Percentiles rank a stretch among this genome's conserved stretches.
Conservation (phyloP, 208 protist species). For the Leishmania turanica region DNA sequence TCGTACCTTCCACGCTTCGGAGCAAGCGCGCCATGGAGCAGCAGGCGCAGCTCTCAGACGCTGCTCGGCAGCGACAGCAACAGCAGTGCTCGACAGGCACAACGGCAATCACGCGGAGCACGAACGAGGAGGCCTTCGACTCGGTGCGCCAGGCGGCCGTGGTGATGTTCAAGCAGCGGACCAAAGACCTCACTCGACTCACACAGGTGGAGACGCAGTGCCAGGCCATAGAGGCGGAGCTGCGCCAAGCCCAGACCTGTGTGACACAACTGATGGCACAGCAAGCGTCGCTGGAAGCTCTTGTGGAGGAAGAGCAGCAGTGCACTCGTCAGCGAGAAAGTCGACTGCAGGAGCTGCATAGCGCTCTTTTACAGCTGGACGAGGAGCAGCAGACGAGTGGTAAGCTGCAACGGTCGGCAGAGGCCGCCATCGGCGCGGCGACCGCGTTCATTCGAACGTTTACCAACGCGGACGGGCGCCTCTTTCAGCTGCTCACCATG, state of each 20-base stretch:
- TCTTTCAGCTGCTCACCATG: conserved; percentile 48
- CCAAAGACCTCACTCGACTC: conserved; percentile 78
- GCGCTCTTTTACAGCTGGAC: conserved; percentile 50
- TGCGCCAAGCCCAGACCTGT: conserved; percentile 34
- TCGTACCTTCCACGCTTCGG: not conserved
- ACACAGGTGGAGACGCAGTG: conserved; percentile 36
- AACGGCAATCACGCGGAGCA: not conserved
- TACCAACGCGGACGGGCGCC: conserved; percentile 30
- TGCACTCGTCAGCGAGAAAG: conserved; percentile 46
- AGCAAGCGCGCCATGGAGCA: conserved; percentile 3
- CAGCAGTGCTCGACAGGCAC: not conserved
- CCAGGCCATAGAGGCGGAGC: conserved; percentile 24
- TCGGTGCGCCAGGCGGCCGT: conserved; percentile 70
- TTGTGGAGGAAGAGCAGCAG: conserved; percentile 59
- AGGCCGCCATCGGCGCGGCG: conserved; percentile 32
- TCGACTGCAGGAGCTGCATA: conserved; percentile 51
- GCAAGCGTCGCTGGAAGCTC: conserved; percentile 56
- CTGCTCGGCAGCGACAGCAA: conserved; percentile 6
- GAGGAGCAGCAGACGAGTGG: conserved; percentile 48
- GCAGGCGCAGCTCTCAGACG: conserved; percentile 2
- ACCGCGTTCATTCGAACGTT: conserved; percentile 38
- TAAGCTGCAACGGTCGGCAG: conserved; percentile 39
- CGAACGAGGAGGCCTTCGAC: conserved; percentile 55
- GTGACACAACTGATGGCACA: conserved; percentile 46
- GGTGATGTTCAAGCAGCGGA: conserved; percentile 84